Evolutionary conservation across 1,284 basidiomycete species (phyloP).

Genomic region (Melampsora americana): DNA sequence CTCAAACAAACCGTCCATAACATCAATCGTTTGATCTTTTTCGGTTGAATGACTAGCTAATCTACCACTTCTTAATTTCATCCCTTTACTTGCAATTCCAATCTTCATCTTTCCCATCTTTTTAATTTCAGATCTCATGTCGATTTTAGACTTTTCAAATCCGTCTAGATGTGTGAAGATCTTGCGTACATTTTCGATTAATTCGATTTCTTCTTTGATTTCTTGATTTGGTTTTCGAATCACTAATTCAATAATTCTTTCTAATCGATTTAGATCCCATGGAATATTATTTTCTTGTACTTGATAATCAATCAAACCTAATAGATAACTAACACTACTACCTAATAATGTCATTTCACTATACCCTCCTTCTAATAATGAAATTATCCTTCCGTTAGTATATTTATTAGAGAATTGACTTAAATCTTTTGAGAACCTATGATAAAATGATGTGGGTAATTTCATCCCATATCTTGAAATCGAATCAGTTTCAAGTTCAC

Average conservation of each 20-base stretch:
- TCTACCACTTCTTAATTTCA: not conserved
- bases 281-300: not conserved
- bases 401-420: slow-evolving; percentile 49
- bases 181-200: not conserved
- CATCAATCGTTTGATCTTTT: not conserved
- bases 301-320: slow-evolving; percentile 14
- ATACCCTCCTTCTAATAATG: slow-evolving; percentile 54
- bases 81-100: not conserved
- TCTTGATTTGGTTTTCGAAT: not conserved
- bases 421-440: slow-evolving; percentile 51
- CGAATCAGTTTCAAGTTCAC: slow-evolving; percentile 52
- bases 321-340: slow-evolving; percentile 43
- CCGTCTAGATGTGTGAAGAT: not conserved
- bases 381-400: slow-evolving; percentile 50
- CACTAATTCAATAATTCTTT: not conserved
- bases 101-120: not conserved
- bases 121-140: not conserved
- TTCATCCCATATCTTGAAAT: slow-evolving; percentile 54
- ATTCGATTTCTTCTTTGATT: not conserved
- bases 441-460: slow-evolving; percentile 53
- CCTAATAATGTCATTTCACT: slow-evolving; percentile 52
- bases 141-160: not conserved
- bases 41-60: not conserved
- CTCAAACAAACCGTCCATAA: not conserved
- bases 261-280: not conserved